Conservation (phyloP, 2,329 filamentous ascomycete species). For the Diaporthe sp. region DNA sequence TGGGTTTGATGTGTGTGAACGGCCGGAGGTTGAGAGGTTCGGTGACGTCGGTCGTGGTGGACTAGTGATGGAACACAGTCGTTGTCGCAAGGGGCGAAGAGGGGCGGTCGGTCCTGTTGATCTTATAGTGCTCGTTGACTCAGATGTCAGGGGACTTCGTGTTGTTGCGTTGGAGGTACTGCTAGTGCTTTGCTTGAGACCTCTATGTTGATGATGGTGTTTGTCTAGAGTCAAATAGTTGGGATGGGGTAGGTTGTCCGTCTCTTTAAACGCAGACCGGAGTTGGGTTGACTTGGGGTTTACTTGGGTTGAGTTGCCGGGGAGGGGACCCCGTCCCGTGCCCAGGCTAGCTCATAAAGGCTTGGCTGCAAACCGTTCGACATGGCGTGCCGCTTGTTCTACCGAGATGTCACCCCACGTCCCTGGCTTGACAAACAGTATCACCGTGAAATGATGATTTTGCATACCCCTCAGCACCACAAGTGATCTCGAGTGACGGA, state of each 20-base stretch:
- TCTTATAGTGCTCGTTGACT: background rate
- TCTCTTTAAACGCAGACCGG: background rate
- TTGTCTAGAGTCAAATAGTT: background rate
- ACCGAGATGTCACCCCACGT: slow-evolving; percentile 14
- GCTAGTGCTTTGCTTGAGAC: background rate
- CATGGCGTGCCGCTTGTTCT: slow-evolving; percentile 11
- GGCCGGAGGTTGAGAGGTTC: background rate
- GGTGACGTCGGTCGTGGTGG: slow-evolving; percentile 11
- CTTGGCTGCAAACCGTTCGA: slow-evolving; percentile 18
- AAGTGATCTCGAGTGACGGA: slow-evolving; percentile 1
- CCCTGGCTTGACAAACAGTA: slow-evolving; percentile 19
- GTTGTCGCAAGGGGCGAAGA: background rate
- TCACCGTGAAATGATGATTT: slow-evolving; percentile 9
- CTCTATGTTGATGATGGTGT: background rate
- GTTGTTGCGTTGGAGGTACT: background rate
- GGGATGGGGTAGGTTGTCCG: background rate
- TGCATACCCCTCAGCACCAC: slow-evolving; percentile 3
- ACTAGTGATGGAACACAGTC: background rate
- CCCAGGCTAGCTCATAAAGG: slow-evolving; percentile 18
- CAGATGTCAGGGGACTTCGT: background rate
- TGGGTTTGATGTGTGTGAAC: background rate
- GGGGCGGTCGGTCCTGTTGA: background rate
- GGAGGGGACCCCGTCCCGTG: slow-evolving; percentile 2
- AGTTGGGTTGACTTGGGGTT: slow-evolving; percentile 9
- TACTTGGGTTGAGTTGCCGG: slow-evolving; percentile 18